These are phyloP conservation scores for Colletotrichum neosansevieriae DNA, from an alignment of 2,329 filamentous ascomycete species.

Conservation along the genomic window DNA sequence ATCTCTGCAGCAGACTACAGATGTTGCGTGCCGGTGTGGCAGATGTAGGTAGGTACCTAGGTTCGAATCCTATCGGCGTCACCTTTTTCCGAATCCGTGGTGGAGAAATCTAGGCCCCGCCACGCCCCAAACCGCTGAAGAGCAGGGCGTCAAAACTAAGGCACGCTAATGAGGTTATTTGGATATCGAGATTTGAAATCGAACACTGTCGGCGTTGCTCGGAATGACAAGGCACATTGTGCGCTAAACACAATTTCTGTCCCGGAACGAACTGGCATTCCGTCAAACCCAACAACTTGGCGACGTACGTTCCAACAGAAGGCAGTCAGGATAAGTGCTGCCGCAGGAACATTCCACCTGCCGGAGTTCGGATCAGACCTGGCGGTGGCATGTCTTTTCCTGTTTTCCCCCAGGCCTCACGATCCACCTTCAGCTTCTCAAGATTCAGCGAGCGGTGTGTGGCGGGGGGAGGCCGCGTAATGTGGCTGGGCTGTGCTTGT, in stretches of 20 bases:
- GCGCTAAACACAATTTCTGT: background rate
- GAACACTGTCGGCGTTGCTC: background rate
- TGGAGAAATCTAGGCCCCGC: too few species aligned
- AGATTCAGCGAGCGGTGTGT: background rate
- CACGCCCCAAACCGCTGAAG: too few species aligned
- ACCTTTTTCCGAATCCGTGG: too few species aligned
- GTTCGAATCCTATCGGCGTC: too few species aligned
- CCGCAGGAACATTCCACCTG: constrained; percentile 4
- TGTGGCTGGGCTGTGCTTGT: constrained; percentile 25
- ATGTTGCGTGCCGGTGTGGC: too few species aligned
- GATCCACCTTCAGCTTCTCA: background rate
- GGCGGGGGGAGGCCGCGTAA: constrained; percentile 34
- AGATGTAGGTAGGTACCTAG: too few species aligned
- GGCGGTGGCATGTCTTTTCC: background rate
- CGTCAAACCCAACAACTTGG: constrained; percentile 4
- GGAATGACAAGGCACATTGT: too few species aligned
- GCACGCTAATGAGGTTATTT: too few species aligned
- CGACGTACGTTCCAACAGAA: background rate
- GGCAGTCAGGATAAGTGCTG: background rate
- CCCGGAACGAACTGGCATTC: constrained; percentile 4
- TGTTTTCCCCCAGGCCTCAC: background rate
- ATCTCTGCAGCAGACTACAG: too few species aligned
- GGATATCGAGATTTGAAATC: background rate
- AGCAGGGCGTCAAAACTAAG: too few species aligned
- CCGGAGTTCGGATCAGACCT: background rate